Evolutionary conservation across 768 basidiomycete genomes (phyloP).

Genomic region (Rossbeevera mucosa): DNA sequence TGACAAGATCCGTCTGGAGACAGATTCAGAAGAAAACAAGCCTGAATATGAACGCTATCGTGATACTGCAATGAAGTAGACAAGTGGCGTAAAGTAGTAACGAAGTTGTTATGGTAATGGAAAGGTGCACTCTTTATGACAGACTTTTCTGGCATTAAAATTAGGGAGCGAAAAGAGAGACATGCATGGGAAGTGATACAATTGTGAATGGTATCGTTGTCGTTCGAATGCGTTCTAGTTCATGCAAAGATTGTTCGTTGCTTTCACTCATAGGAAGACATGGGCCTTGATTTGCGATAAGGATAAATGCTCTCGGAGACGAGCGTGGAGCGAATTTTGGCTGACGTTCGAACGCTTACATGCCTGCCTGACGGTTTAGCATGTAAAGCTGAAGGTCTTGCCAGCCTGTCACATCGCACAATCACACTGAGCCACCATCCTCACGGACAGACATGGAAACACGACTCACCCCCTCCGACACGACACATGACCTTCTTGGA

Average conservation of each 20-base stretch:
- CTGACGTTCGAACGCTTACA: conserved; percentile 31
- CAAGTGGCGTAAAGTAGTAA: conserved; percentile 11
- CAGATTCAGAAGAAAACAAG: neutral
- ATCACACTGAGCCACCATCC: neutral
- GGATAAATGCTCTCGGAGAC: neutral
- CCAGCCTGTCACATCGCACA: conserved; percentile 49
- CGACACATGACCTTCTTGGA: conserved; percentile 89
- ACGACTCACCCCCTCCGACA: conserved; percentile 74
- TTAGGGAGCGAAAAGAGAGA: conserved; percentile 2
- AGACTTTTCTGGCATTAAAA: conserved; percentile 1
- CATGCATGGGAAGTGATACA: conserved; percentile 25
- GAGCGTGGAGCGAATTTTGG: neutral
- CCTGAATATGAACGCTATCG: neutral
- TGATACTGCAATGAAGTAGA: conserved; percentile 9
- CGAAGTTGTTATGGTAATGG: conserved; percentile 5
- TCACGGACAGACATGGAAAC: neutral
- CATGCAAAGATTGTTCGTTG: conserved; percentile 20
- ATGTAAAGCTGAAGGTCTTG: conserved; percentile 76
- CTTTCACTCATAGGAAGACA: conserved; percentile 13
- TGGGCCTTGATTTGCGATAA: neutral
- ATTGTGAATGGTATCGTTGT: conserved; percentile 21
- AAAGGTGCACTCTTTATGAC: neutral
- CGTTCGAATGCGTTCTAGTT: conserved; percentile 27
- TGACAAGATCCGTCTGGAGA: conserved; percentile 14
- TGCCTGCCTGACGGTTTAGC: conserved; percentile 69